A percentile compares a stretch with the other conserved stretches of the same genome.
These are phyloP conservation scores for Chlamydomonas eustigma DNA, from an alignment of 139 green algal species.

Conservation along the genomic window DNA sequence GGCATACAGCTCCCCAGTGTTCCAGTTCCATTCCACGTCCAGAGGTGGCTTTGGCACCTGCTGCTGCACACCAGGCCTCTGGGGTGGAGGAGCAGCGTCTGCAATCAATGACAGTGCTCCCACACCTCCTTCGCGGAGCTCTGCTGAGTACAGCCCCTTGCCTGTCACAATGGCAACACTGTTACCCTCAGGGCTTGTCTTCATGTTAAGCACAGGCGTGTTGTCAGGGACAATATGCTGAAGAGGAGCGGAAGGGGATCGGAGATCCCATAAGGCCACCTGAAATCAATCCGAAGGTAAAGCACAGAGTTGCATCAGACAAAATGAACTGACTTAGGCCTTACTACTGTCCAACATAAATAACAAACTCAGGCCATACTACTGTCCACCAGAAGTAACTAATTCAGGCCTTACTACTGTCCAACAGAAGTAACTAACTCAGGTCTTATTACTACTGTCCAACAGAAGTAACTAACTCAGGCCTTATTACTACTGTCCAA, in stretches of 20 bases:
- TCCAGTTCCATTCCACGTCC: constrained; percentile 23
- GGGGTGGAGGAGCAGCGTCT: neutral
- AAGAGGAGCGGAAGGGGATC: neutral
- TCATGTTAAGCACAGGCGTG: neutral
- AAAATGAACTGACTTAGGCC: too few species aligned
- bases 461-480: too few species aligned
- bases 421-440: too few species aligned
- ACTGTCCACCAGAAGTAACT: too few species aligned
- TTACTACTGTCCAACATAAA: too few species aligned
- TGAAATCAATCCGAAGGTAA: too few species aligned
- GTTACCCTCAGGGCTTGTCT: neutral
- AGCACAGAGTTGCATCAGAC: too few species aligned
- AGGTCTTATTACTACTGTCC: too few species aligned
- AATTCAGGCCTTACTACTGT: too few species aligned
- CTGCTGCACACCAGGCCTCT: neutral
- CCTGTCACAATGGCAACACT: neutral
- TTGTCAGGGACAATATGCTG: neutral
- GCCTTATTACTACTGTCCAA: too few species aligned
- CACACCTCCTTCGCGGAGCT: constrained; percentile 22
- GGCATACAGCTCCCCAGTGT: constrained; percentile 29
- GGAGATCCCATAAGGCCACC: neutral
- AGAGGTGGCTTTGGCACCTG: neutral
- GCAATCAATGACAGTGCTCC: neutral
- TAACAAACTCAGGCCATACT: too few species aligned
- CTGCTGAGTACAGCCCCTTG: constrained; percentile 14